Conservation (phyloP, 1,139 yeast species). For the Pichia sp. region DNA sequence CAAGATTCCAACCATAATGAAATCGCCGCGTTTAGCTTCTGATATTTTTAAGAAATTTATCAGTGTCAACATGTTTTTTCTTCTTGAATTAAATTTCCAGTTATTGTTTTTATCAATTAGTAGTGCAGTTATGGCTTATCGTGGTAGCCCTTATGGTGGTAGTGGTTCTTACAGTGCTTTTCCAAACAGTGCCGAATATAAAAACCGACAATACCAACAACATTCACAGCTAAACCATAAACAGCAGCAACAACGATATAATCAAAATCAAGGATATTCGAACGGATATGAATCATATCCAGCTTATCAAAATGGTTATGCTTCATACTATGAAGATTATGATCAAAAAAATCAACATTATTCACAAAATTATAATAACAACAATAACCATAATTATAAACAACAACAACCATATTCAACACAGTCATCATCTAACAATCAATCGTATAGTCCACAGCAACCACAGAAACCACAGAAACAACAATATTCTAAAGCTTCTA, state of each 20-base stretch:
- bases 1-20: background rate
- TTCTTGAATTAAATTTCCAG: background rate
- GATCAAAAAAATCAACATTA: background rate
- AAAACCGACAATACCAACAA: background rate
- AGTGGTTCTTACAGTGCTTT: background rate
- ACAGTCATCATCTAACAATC: background rate
- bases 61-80: background rate
- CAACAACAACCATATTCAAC: background rate
- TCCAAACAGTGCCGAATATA: background rate
- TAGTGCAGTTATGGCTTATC: conserved; percentile 7
- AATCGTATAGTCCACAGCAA: background rate
- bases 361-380: background rate
- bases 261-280: background rate
- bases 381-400: background rate
- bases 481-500: background rate
- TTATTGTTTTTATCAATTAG: background rate
- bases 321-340: background rate
- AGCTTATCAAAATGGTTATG: background rate
- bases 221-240: background rate
- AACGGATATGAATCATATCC: background rate
- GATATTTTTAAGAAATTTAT: background rate
- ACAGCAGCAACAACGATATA: background rate
- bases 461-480: background rate
- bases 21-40: background rate
- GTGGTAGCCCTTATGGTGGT: conserved; percentile 4